Evolutionary conservation across 805 yeast genomes (phyloP), one percentile per base, ranked within the genome.

Genomic region (Spathaspora passalidarum): DNA sequence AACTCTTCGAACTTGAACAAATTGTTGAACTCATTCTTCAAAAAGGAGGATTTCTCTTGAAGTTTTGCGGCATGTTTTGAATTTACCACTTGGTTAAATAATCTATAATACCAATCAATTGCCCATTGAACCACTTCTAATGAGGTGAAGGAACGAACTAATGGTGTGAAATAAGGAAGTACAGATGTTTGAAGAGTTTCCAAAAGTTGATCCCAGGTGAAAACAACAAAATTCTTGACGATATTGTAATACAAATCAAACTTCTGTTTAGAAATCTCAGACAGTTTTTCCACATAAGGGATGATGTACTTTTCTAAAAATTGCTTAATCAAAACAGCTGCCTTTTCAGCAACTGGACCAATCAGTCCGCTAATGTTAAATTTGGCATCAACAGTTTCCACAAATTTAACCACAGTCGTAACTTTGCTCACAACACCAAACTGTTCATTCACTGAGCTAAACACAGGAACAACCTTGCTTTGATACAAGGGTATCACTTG

Each of bases 21-120:
- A 42, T 58, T 63, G 21, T 53, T 52, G 38, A 63, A 57, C 38
- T 65, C 71, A 11, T 47, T 49, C 25, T 53, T 53, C 32, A 65
- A 45, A 44, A 65, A 65, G 19, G 54, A 40, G 7, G 52, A 54
- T 43, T 54, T 57, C 38, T 58, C 54, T 7, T 57, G 56, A 35
- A 63, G 56, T 29, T 56, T 52, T 5, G 34, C 38, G 10, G 47
- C 48, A 22, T 39, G 37, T 26, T 48, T 47, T 8, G 49, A 43
- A 22, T 25, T 17, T 10, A 34, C 18, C 13, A 50, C 18, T 29
- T 39, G 39, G 13, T 47, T 26, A 32, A 47, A 34, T 19, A 41
- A 29, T 16, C 47, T 42, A 36, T 39, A 32, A 39, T 38, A 37
- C 20, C 32, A 34, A 11, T 36, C 11, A 16, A 44, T 29, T 3